Evolutionary conservation across 1,284 basidiomycete genomes (phyloP).

Genomic region (Clitocybe nebularis): DNA sequence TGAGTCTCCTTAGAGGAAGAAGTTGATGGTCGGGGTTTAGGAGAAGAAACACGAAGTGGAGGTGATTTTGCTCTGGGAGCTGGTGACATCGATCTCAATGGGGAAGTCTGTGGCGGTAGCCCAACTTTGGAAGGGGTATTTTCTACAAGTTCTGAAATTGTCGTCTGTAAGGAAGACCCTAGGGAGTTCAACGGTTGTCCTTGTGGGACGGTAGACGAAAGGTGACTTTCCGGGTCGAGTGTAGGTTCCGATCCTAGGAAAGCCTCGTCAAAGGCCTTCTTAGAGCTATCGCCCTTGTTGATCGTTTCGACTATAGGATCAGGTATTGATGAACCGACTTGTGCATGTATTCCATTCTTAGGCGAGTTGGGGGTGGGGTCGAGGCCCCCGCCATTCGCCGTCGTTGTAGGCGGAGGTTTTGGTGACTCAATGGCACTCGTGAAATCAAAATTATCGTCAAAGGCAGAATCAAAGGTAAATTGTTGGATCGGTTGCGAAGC

Average conservation of each 20-base stretch:
- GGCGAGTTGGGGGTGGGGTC: constrained; percentile 22
- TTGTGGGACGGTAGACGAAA: constrained; percentile 20
- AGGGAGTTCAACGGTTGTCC: constrained; percentile 18
- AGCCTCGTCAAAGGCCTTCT: constrained; percentile 55
- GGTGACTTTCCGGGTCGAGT: constrained; percentile 35
- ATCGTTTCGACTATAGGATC: too few relatives aligned
- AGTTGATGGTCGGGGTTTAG: constrained; percentile 55
- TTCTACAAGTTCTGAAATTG: constrained; percentile 28
- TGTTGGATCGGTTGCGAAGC: constrained; percentile 35
- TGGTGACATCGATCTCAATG: constrained; percentile 35
- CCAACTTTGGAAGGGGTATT: too few relatives aligned
- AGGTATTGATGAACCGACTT: constrained; percentile 8
- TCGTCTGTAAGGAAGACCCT: constrained; percentile 28
- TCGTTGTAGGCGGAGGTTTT: constrained; percentile 23
- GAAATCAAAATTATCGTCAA: constrained; percentile 89
- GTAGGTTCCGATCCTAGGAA: constrained; percentile 49
- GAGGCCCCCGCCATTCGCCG: constrained; percentile 28
- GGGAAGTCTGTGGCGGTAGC: constrained; percentile 26
- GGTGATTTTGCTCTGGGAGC: constrained; percentile 30
- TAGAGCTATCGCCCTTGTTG: too few relatives aligned
- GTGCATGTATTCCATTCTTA: background rate
- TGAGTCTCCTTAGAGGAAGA: constrained; percentile 54
- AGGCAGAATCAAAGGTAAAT: constrained; percentile 67
- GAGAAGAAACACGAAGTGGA: constrained; percentile 46
- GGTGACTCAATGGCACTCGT: constrained; percentile 33